Base-by-base conservation (phyloP, 2,329 filamentous ascomycete genomes). In the Beauveria medogensis region DNA sequence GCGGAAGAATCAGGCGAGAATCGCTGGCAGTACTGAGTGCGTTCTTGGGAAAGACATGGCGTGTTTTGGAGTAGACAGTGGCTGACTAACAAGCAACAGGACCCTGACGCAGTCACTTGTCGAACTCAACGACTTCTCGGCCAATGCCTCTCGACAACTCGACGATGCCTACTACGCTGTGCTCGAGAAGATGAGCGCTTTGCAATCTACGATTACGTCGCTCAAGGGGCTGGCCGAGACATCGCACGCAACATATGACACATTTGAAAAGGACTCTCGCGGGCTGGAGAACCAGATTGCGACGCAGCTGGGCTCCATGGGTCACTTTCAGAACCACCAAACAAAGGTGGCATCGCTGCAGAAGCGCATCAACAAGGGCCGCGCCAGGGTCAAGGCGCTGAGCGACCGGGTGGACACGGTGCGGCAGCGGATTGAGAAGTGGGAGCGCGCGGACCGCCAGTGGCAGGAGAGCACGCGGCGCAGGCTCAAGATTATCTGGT, bases 161-260 rank as follows among this genome's bases (percentile, higher is more conserved):
- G 89, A 92, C 70, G 83, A 88, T 62, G 87, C 87, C 3, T 92
- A 92, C 74, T 89, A 89, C 65, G 82, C 84, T 0, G 82, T 92
- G 10, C 77, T 91, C 34, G 86, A 90, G 69, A 90, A 88, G 68
- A 79, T 89, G 54, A 81, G 80, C 55, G 72, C 79, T 1, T 76
- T 92, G 43, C 86, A 87, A 59, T 81, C 78, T 65, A 90, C 85
- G 1, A 82, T 92, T 44, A 71, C 77, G 6, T 81, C 81, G 2
- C 76, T 93, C 30, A 86, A 85, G 67, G 84, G 88, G 65, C 78
- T 93, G n/a, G 84, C 87, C 0, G 76, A 76, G 34, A 77, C 83
- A 67, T 86, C 86, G 6, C 80, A 78, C 59, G 78, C 82, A 56
- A 77, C 88, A 9, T 81, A 83, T 63, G 73, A 75, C 18, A 78